Conservation (phyloP, 352 stramenopile genomes). For the Elongisporangium anandrum region DNA sequence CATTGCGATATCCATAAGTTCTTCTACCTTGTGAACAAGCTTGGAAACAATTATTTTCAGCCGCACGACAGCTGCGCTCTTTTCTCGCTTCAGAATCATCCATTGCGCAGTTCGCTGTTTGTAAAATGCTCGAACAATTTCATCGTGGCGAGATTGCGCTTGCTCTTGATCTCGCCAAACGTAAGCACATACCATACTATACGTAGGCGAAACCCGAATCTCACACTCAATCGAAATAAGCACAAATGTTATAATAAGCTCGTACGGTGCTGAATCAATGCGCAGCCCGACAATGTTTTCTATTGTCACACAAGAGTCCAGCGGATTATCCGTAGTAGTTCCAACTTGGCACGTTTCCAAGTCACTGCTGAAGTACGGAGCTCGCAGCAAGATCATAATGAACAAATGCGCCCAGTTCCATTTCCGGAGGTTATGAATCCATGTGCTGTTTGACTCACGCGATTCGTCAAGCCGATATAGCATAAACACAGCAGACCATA, state of each 20-base stretch:
- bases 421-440: slow-evolving; percentile 72
- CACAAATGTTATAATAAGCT: slow-evolving; percentile 76
- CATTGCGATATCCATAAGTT: slow-evolving; percentile 88
- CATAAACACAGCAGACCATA: slow-evolving; percentile 66
- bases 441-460: slow-evolving; percentile 43
- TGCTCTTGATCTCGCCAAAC: slow-evolving; percentile 44
- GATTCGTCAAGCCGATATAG: slow-evolving; percentile 74
- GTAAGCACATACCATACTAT: slow-evolving; percentile 50
- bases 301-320: slow-evolving; percentile 55
- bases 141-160: slow-evolving; percentile 41
- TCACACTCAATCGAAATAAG: slow-evolving; percentile 85
- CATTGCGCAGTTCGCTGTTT: slow-evolving; percentile 62
- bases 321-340: slow-evolving; percentile 11
- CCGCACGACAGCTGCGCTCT: slow-evolving; percentile 73
- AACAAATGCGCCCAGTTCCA: slow-evolving; percentile 85
- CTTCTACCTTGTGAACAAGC: slow-evolving; percentile 84
- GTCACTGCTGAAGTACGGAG: slow-evolving; percentile 43
- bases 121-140: slow-evolving; percentile 66
- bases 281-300: slow-evolving; percentile 67
- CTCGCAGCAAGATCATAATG: slow-evolving; percentile 65
- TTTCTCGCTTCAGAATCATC: slow-evolving; percentile 80
- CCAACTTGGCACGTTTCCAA: neutral
- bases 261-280: slow-evolving; percentile 39
- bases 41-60: slow-evolving; percentile 88
- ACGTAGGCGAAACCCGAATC: slow-evolving; percentile 56